Evolutionary conservation across 1,284 basidiomycete species (phyloP), one percentile per base, ranked within the genome.

Genomic region (Inonotus obliquus): DNA sequence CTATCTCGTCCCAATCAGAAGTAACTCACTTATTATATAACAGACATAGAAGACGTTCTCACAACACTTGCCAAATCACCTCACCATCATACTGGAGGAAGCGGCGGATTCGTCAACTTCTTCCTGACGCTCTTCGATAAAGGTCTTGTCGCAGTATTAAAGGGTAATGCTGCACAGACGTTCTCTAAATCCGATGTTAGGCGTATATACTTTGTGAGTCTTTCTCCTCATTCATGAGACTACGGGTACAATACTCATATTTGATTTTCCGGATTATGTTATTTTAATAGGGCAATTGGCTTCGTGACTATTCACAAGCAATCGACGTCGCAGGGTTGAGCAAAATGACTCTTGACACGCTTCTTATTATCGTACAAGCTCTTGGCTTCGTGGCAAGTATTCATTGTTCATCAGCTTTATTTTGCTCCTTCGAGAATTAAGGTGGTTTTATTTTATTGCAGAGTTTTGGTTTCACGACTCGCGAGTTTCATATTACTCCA

Each of bases 401-500:
- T n/a, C n/a, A n/a, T 44, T n/a, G 17, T n/a, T 11, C 41, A 17
- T n/a, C 19, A 44, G 17, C n/a, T n/a, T n/a, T n/a, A n/a, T n/a
- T n/a, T n/a, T n/a, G 14, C 19, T 21, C 54, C 21, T 27, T 41
- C 14, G n/a, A 9, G 27, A 14, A 5, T 52, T 21, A 19, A 13
- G 9, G 32, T 32, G 23, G 13, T 23, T 35, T 19, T 55, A 23
- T 5, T 4, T 32, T 44, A 44, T 35, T 27, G 5, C 45, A 65
- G 66, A 66, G 65, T 32, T 69, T 68, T 55, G 81, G 80, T 7
- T 79, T 77, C 66, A 73, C 72, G 21, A 75, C 74, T 3, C 70
- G 66, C 38, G 80, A 82, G 65, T 85, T 85, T 61, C 79, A 83
- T 66, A 78, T 84, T 47, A 85, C 81, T 19, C 74, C 77, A 51